Evolutionary conservation across 331 rosid genomes (phyloP).

Genomic region (Malus hybrid): DNA sequence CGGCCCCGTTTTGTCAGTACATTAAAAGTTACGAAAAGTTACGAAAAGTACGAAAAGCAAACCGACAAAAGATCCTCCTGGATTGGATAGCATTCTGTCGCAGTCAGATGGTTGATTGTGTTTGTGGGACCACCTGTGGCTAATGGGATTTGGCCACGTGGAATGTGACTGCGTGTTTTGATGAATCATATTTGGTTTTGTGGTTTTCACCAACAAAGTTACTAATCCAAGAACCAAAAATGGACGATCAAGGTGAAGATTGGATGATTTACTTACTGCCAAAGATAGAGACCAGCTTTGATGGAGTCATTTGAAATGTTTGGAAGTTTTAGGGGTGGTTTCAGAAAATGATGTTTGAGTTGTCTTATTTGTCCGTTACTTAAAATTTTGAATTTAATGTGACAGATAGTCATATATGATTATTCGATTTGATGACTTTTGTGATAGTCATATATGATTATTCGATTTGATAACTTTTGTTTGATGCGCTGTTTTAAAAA

Average conservation of each 20-base stretch:
- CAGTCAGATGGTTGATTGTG: not conserved
- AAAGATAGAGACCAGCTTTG: not conserved
- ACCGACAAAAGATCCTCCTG: constrained; percentile 35
- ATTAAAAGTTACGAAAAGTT: constrained; percentile 9
- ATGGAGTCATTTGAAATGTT: no score
- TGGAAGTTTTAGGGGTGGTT: no score
- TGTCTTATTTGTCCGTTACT: no score
- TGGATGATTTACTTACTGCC: not conserved
- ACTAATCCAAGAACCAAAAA: not conserved
- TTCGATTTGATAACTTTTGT: no score
- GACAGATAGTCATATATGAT: rapidly evolving
- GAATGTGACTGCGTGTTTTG: not conserved
- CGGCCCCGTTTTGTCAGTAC: constrained; percentile 13
- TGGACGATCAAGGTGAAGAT: not conserved
- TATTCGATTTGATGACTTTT: no score
- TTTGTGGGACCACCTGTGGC: not conserved
- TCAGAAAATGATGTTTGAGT: no score
- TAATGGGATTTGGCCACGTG: not conserved
- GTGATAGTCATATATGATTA: rapidly evolving
- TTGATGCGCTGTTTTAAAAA: no score
- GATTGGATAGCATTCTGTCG: not conserved
- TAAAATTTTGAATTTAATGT: no score
- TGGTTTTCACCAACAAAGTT: not conserved
- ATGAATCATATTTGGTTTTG: not conserved
- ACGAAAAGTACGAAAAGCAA: constrained; percentile 6